Conservation (phyloP, 2,329 filamentous ascomycete species). For the Neospermospora avenae region DNA sequence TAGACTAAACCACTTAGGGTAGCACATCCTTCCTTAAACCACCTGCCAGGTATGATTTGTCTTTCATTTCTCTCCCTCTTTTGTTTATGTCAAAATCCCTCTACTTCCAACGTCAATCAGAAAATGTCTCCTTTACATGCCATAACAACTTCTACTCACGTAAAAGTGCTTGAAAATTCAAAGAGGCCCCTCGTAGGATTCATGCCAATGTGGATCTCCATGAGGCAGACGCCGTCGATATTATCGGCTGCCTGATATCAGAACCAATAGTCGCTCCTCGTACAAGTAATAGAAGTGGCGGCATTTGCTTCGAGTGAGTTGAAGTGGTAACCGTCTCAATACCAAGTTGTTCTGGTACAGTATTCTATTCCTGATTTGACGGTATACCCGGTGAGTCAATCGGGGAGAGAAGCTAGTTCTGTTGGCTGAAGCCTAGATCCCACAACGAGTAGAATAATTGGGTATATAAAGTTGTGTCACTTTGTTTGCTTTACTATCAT, state of each 20-base stretch:
- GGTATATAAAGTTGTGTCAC: background rate
- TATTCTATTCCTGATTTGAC: background rate
- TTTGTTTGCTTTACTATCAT: background rate
- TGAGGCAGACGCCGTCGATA: constrained; percentile 8
- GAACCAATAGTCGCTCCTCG: background rate
- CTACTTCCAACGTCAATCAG: no score
- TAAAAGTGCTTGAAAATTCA: background rate
- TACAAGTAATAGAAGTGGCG: background rate
- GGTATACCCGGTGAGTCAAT: background rate
- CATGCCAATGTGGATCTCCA: background rate
- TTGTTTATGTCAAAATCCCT: no score
- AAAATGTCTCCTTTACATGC: no score
- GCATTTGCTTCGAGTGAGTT: background rate
- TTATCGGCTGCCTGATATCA: background rate
- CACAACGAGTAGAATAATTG: background rate
- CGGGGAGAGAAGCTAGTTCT: background rate
- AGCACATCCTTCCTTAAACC: background rate
- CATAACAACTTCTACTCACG: no score
- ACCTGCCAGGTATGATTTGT: background rate
- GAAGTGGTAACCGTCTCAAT: background rate
- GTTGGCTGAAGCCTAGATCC: background rate
- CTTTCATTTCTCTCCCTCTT: no score
- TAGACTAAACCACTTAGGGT: background rate
- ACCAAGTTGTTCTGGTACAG: background rate
- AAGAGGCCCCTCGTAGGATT: background rate